Base-by-base conservation (phyloP, 2,329 filamentous ascomycete genomes). In the Diplodia sapinea region DNA sequence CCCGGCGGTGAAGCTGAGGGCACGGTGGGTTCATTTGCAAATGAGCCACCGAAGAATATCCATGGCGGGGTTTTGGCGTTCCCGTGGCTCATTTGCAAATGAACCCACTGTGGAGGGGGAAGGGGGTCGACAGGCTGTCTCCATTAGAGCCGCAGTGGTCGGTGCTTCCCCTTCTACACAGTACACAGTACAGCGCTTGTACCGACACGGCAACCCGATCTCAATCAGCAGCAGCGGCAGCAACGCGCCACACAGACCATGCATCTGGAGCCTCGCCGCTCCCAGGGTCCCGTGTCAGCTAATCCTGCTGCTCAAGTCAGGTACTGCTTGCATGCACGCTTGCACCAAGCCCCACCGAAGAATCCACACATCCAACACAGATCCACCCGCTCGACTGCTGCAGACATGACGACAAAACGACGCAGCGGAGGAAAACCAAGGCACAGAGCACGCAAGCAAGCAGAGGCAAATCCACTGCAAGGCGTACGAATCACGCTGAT, bases 261-360 rank as follows among this genome's bases (percentile, higher is more conserved):
- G 17, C 47, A 63, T 63, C 59, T 63, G 59, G 59, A 63, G 43
- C 57, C 17, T 36, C 38, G 38, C 59, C 59, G 59, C n/a, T 63
- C 59, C 52, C 59, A 63, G 59, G 59, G 59, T 63, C 36, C 31
- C 36, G 59, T 63, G 47, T 51, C 59, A 63, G 59, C 50, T 9
- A 38, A 36, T 63, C 43, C 43, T 51, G 40, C 43, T 17, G 29
- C 29, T 63, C 59, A 38, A 50, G 59, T 63, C 59, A 63, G 59
- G 40, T 63, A 50, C 57, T 23, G 40, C 57, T 17, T 36, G 43
- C 57, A 47, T 62, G 57, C 43, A 62, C 38, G 38, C 38, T 20
- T 55, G 52, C 54, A 56, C 36, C 40, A 49, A 9, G 59, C 59
- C 59, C 59, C 59, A 51, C 59, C 17, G 3, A 31, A 20, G 40